Percentiles rank a stretch among this genome's conserved stretches.
These are phyloP conservation scores for Skeletonema menzelii DNA, from an alignment of 108 stramenopile species.

Conservation along the genomic window DNA sequence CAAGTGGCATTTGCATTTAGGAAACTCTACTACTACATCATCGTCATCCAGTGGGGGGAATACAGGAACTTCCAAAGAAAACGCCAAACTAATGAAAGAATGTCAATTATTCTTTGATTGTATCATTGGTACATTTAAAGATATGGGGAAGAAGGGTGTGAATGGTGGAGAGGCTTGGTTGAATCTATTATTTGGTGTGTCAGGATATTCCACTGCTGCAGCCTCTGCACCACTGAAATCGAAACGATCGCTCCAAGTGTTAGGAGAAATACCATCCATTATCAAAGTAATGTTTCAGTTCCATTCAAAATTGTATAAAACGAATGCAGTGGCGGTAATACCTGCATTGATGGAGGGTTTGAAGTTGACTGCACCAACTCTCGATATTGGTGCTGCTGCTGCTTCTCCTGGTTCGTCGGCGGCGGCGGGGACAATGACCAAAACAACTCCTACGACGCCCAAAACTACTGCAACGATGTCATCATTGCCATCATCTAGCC, in stretches of 20 bases:
- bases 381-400: background rate
- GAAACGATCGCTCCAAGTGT: background rate
- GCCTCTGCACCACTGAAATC: background rate
- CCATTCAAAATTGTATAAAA: background rate
- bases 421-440: background rate
- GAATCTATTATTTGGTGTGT: background rate
- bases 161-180: background rate
- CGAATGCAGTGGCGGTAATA: background rate
- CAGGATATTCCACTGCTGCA: background rate
- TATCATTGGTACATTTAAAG: background rate
- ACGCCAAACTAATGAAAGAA: background rate
- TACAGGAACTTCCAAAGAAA: background rate
- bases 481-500: background rate
- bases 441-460: background rate
- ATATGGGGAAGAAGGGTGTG: background rate
- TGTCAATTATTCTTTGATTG: background rate
- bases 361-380: background rate
- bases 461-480: background rate
- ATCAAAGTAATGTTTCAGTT: background rate
- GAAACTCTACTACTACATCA: background rate
- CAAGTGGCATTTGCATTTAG: background rate
- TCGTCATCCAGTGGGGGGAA: background rate
- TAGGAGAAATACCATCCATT: background rate
- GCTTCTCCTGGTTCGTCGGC: background rate
- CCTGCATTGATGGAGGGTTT: conserved; percentile 1